Evolutionary conservation across 1,139 yeast species (phyloP).

Genomic region (Scheffersomyces insectosa): DNA sequence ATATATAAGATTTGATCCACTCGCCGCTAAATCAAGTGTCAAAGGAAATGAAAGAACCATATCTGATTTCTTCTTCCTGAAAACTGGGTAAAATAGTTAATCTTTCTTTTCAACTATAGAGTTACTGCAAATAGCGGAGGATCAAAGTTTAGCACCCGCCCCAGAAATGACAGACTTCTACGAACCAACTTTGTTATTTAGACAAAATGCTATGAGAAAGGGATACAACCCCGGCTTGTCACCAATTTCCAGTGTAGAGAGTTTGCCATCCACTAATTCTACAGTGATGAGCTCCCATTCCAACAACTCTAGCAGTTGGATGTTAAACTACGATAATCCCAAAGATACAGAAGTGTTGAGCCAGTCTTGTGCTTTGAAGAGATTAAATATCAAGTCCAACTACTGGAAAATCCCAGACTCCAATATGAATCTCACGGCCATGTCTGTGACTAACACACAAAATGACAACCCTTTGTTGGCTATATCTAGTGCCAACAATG

Average conservation of each 20-base stretch:
- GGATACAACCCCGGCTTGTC: constrained; percentile 25
- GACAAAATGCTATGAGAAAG: constrained; percentile 47
- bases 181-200: constrained; percentile 45
- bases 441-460: constrained; percentile 34
- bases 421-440: constrained; percentile 55
- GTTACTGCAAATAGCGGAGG: background rate
- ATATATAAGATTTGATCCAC: background rate
- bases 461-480: constrained; percentile 48
- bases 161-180: constrained; percentile 35
- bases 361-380: constrained; percentile 44
- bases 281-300: constrained; percentile 17
- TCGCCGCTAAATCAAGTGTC: background rate
- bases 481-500: constrained; percentile 58
- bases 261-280: constrained; percentile 10
- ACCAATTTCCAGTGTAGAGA: constrained; percentile 29
- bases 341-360: constrained; percentile 34
- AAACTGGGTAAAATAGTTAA: background rate
- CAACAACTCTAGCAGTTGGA: constrained; percentile 19
- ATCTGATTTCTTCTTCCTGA: background rate
- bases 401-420: constrained; percentile 76
- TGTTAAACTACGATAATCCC: constrained; percentile 24
- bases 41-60: background rate
- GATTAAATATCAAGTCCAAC: constrained; percentile 51
- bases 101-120: background rate
- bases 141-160: background rate